Base-by-base conservation (phyloP, 192 early-diverging fungal genomes). In the Entomortierella beljakovae region DNA sequence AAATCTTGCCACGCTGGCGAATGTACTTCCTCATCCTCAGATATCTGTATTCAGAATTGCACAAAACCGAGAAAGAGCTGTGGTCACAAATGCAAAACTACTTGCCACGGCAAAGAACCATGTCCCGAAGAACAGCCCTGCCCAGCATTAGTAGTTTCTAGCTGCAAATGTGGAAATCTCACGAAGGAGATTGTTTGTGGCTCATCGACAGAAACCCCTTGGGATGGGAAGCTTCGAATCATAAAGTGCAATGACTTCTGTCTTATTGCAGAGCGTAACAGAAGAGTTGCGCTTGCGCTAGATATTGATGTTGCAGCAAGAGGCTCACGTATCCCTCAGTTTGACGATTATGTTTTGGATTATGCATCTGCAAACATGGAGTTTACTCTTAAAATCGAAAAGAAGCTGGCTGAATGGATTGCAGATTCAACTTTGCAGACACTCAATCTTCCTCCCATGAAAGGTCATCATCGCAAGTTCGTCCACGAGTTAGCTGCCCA, bases 161-260 rank as follows among this genome's bases (percentile, higher is more conserved):
- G 72, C 11, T 98, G 97, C 77, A 82, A 83, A 32, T 98, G 97
- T 81, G 96, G 95, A 4, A 82, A 90, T 32, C 57, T 85, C 25
- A 83, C 82, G 0, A 81, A 83, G 31, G 84, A 90, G 49, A 70
- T 88, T 18, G 68, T 84, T 20, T 98, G 97, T 76, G 86, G 88
- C 6, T 89, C 93, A 3, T 86, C 90, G 0, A 54, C 72, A 0
- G 74, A 68, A 25, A 83, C 72, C 11, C 57, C 82, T 16, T 86
- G 83, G 66, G 65, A 63, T 31, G 80, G 68, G 2, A 85, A 80
- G 31, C 40, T 55, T 18, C 80, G 82, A 23, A 52, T 71, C 8
- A 84, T 97, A 20, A 74, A 73, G 8, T 98, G 97, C 80, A 92
- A 96, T 60, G 93, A 93, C 32, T 81, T 88, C 49, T 98, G 97